Evolutionary conservation across 441 rosid species (phyloP).

Genomic region (Arabidopsis lyrata): DNA sequence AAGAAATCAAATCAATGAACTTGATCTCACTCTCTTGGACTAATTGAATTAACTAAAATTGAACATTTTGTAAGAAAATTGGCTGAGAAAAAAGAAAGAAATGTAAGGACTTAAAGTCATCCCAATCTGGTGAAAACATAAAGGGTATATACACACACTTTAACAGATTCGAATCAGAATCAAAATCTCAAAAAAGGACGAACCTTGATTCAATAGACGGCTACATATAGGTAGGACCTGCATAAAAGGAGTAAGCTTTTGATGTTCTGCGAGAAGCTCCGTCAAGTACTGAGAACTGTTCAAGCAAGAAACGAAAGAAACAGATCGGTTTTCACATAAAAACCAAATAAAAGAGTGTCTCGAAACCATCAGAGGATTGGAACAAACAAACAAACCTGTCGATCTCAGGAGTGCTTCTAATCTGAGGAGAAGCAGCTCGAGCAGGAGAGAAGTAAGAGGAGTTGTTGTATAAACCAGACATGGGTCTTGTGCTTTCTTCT

Average conservation of each 20-base stretch:
- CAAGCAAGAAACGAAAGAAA: conserved; percentile 26
- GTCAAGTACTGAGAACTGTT: conserved; percentile 79
- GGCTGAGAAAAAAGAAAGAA: not conserved
- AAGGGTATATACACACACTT: conserved; percentile 13
- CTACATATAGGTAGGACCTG: conserved; percentile 88
- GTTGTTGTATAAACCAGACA: conserved; percentile 94
- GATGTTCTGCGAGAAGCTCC: conserved; percentile 92
- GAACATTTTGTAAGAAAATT: conserved; percentile 17
- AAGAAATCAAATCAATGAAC: conserved; percentile 14
- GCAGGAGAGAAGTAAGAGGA: conserved; percentile 90
- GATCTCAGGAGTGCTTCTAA: conserved; percentile 91
- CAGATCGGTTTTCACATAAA: conserved; percentile 42
- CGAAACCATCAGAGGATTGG: not conserved
- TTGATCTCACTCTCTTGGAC: conserved; percentile 17
- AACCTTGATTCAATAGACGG: conserved; percentile 93
- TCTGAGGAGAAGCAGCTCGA: conserved; percentile 97
- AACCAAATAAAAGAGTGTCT: conserved; percentile 1
- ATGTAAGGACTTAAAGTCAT: conserved; percentile 3
- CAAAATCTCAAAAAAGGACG: conserved; percentile 17
- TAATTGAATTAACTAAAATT: not conserved
- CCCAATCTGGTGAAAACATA: conserved; percentile 26
- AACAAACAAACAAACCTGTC: conserved; percentile 59
- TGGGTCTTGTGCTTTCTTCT: conserved; percentile 37
- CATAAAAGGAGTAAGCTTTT: conserved; percentile 90
- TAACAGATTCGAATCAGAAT: conserved; percentile 59